Base-by-base conservation (phyloP, 2,329 filamentous ascomycete genomes). In the Diaporthe longicolla region DNA sequence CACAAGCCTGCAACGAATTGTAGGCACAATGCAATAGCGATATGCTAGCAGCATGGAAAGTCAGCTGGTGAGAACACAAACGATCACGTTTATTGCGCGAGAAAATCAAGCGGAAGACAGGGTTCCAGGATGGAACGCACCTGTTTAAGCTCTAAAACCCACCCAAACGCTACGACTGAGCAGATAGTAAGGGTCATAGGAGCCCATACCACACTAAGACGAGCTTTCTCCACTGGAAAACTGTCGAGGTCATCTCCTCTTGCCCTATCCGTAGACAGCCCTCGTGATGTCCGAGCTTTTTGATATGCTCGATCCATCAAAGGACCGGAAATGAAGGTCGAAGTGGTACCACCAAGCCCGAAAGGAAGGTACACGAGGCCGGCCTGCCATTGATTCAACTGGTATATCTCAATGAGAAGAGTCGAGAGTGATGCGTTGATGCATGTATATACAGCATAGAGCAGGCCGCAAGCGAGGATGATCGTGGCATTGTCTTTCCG, bases 311-410 rank as follows among this genome's bases (percentile, higher is more conserved):
- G 24, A 55, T 55, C 26, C 24, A 55, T 4, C 26, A 55, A 55
- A 17, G 24, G 15, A 9, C 52, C 52, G 26, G 52, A 55, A 19
- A 78, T 76, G 72, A 77, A 78, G n/a, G 78, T 77, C 21, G 78
- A 77, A 24, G 76, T 59, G 8, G 76, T 77, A 9, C 74, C 73
- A 40, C 77, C 77, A 17, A 79, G 24, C 24, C 76, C 77, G 57
- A 78, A 80, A 10, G 78, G 78, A 4, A 79, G 74, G 63, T 79
- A 79, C 21, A 78, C 77, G 11, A 80, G 73, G 24, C 78, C 78
- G 13, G 77, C 77, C 54, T 79, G 76, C 73, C 73, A 76, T 61
- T 79, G 68, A 43, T 76, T 77, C 5, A 79, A 74, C 7, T 58
- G 48, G 59, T 80, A 79, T 5, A 78, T 78, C 8, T 78, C 58